Evolutionary conservation across 139 green algal species (phyloP).

Genomic region (Chlorella sp.): DNA sequence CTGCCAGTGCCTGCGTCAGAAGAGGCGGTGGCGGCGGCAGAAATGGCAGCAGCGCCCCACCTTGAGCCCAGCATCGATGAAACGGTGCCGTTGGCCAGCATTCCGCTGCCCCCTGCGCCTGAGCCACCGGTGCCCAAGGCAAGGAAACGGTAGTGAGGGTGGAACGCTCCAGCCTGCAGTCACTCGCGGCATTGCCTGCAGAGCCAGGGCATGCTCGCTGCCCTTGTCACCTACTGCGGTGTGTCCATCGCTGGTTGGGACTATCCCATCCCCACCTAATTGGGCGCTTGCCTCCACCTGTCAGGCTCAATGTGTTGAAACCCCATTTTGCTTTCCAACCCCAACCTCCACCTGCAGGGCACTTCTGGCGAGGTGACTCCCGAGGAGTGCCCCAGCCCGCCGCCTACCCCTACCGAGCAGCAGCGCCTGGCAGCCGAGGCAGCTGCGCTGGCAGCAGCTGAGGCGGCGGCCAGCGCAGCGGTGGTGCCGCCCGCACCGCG

Average conservation of each 20-base stretch:
- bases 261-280: no score
- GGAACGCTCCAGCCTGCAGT: no score
- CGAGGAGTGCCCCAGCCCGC: constrained; percentile 41
- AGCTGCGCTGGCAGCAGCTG: neutral
- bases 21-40: neutral
- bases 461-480: neutral
- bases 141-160: no score
- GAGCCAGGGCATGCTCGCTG: no score
- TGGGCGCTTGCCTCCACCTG: neutral
- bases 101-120: neutral
- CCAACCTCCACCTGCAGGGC: neutral
- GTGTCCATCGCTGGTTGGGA: no score
- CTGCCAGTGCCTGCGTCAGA: neutral
- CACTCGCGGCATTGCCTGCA: no score
- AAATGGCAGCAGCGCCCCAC: neutral
- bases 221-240: no score
- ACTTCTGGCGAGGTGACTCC: constrained; percentile 4
- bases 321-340: neutral
- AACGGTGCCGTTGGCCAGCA: neutral
- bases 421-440: neutral
- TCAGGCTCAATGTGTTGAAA: no score
- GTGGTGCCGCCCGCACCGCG: neutral
- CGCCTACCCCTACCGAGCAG: constrained; percentile 20
- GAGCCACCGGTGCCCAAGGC: neutral
- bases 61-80: constrained; percentile 20